Base-by-base conservation (phyloP, 2,329 filamentous ascomycete genomes). In the Elsinoe fawcettii region DNA sequence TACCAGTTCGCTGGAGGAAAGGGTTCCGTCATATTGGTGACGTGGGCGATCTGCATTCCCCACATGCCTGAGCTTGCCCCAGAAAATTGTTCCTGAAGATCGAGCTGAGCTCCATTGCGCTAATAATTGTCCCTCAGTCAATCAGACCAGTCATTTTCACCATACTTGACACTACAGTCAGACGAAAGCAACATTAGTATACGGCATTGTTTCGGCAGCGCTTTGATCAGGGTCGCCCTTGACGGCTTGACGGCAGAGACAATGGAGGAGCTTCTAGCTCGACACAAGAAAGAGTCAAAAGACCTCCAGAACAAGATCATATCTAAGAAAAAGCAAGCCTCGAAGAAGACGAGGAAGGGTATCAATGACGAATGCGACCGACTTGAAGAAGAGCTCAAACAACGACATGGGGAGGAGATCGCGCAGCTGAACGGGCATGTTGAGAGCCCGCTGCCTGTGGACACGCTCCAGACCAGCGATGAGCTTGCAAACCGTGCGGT, bases 261-360 rank as follows among this genome's bases (percentile, higher is more conserved):
- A 9, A 82, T 93, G 72, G 91, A 96, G 60, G 84, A 88, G 61
- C 75, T 93, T 57, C 85, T 89, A 65, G 76, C 84, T 36, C 86
- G 85, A 47, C 93, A 99, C 70, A 85, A 89, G 66, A 93, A 89
- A 72, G 92, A 99, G 74, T 84, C 87, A 70, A 86, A 85, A 64
- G 92, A 97, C 60, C 79, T 99, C 23, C 88, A 95, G 70, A 81
- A 83, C 53, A 85, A 86, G 59, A 84, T 95, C 67, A 96, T 89
- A 4, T 90, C 87, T 74, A 97, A 96, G 80, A 99, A 96, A 79
- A 97, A 96, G 77, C 86, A 88, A 64, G 91, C 93, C 14, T 95
- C 87, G 47, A 99, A 97, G 74, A 85, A 84, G 71, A 84, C 82
- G 7, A 77, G 82, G 51, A 84, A 78, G 62, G 73, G 73, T 34